phyloP scores from a whole-genome alignment of 805 yeast genomes.

The Ogataea pilisensis region DNA sequence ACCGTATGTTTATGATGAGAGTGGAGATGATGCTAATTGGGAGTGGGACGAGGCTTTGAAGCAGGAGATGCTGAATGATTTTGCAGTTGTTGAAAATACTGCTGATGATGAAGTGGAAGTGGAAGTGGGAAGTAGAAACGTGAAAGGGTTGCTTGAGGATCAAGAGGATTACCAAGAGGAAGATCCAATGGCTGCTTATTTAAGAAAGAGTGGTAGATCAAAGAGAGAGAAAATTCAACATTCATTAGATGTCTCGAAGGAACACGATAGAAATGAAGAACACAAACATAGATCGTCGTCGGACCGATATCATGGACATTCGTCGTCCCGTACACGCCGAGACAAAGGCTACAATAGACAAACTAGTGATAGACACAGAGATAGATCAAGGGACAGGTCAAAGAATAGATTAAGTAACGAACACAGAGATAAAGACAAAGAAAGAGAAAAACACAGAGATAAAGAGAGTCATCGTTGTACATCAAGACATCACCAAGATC shows the following conservation, averaged over 20 bases:
- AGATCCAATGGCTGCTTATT: conserved; percentile 36
- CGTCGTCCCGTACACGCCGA: too few relatives aligned
- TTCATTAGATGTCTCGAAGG: too few relatives aligned
- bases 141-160: too few relatives aligned
- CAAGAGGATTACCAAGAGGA: conserved; percentile 11
- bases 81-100: conserved; percentile 39
- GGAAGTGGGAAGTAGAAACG: too few relatives aligned
- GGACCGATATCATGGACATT: too few relatives aligned
- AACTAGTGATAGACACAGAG: neutral
- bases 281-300: neutral
- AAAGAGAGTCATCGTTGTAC: neutral
- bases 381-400: too few relatives aligned
- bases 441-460: neutral
- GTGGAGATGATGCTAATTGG: conserved; percentile 39
- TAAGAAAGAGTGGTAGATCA: conserved; percentile 10
- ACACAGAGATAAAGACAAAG: neutral
- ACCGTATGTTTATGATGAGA: conserved; percentile 39
- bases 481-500: too few relatives aligned
- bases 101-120: conserved; percentile 3
- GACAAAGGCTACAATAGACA: too few relatives aligned
- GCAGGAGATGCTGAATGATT: conserved; percentile 45
- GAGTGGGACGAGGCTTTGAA: conserved; percentile 27
- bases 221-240: neutral
- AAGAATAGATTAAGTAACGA: too few relatives aligned
- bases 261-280: conserved; percentile 1